Evolutionary conservation across 2,329 filamentous ascomycete genomes (phyloP).

Genomic region (Colletotrichum sidae): DNA sequence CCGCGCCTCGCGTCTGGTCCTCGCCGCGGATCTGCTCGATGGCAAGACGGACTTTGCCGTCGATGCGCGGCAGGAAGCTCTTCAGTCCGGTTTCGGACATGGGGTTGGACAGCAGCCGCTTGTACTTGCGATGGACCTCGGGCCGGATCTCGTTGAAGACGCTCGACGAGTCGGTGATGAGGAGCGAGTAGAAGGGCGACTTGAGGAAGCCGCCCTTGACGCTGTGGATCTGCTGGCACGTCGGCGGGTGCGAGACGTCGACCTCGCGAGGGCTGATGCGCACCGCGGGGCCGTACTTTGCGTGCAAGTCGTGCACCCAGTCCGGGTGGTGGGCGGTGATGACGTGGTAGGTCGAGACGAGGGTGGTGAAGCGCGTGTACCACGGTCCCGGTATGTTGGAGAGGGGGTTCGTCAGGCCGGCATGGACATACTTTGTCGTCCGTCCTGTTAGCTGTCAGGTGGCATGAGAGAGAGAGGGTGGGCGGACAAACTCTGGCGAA

Average conservation of each 20-base stretch:
- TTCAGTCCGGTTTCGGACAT: conserved; percentile 53
- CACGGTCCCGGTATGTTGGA: conserved; percentile 24
- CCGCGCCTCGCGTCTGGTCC: conserved; percentile 47
- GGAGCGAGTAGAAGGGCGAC: conserved; percentile 20
- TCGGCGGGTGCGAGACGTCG: conserved; percentile 39
- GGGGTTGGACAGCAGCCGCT: conserved; percentile 55
- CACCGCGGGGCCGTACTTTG: conserved; percentile 30
- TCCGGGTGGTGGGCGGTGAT: conserved; percentile 12
- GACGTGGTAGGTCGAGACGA: conserved; percentile 11
- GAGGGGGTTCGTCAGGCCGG: conserved; percentile 24
- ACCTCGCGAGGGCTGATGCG: conserved; percentile 27
- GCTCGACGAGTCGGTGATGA: conserved; percentile 35
- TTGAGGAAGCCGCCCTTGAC: conserved; percentile 24
- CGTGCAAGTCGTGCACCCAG: conserved; percentile 30
- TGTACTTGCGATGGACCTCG: conserved; percentile 45
- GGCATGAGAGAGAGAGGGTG: rapidly evolving
- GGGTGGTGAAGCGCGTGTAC: conserved; percentile 27
- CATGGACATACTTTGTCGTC: conserved; percentile 15
- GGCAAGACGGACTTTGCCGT: conserved; percentile 52
- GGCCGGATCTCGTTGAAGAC: conserved; percentile 26
- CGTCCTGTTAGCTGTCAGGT: neutral
- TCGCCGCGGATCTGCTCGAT: conserved; percentile 59
- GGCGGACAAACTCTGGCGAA: conserved; percentile 12
- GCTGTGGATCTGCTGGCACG: conserved; percentile 45
- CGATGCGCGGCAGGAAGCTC: conserved; percentile 52